Conservation (phyloP, 192 early-diverging fungal genomes). For the Coemansia sp. region DNA sequence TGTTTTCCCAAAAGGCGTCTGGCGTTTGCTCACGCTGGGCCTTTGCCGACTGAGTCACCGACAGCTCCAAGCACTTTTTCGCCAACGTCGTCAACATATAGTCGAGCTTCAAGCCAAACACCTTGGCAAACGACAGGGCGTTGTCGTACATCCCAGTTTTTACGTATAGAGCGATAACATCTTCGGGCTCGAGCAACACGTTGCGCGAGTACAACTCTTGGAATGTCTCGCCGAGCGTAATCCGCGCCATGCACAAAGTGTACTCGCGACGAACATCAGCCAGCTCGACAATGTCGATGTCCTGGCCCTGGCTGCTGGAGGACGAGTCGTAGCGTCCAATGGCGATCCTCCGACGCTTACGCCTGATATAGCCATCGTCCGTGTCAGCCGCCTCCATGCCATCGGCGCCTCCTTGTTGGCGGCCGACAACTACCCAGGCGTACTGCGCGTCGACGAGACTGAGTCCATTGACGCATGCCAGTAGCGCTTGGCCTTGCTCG, state of each 20-base stretch:
- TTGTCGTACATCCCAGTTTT: conserved; percentile 50
- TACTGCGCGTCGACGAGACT: conserved; percentile 42
- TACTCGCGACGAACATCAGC: conserved; percentile 51
- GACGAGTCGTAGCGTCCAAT: conserved; percentile 33
- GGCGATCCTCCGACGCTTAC: conserved; percentile 37
- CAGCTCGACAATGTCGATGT: conserved; percentile 45
- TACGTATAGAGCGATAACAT: conserved; percentile 40
- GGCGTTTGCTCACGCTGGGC: conserved; percentile 22
- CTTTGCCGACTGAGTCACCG: background rate
- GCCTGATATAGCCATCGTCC: conserved; percentile 9
- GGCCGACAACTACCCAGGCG: conserved; percentile 50
- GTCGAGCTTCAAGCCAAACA: conserved; percentile 31
- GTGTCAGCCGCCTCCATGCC: background rate
- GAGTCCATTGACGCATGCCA: conserved; percentile 47
- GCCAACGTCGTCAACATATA: conserved; percentile 29
- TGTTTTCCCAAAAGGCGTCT: conserved; percentile 40
- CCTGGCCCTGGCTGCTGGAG: conserved; percentile 18
- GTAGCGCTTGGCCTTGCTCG: conserved; percentile 40
- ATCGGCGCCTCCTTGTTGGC: conserved; percentile 7
- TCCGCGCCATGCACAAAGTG: conserved; percentile 39
- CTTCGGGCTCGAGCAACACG: conserved; percentile 42
- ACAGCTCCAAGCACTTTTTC: conserved; percentile 33
- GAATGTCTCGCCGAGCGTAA: conserved; percentile 33
- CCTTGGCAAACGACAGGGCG: conserved; percentile 31
- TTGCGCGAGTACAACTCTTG: conserved; percentile 41